A percentile compares a stretch with the other conserved stretches of the same genome.
Evolutionary conservation across 2,329 filamentous ascomycete species (phyloP).

Genomic region (Chalaropsis ovoidea): DNA sequence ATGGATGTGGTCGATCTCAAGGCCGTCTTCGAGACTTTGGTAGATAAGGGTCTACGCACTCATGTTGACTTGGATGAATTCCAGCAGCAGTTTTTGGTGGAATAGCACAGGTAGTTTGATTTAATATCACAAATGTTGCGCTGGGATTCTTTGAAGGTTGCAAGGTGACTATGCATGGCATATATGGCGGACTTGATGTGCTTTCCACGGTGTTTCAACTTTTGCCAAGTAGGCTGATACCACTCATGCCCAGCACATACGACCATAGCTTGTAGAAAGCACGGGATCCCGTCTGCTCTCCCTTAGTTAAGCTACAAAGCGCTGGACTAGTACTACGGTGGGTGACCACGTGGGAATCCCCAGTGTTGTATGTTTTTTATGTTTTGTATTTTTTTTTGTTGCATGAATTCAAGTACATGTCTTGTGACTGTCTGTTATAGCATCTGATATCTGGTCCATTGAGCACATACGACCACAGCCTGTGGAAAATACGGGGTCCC

Average conservation of each 20-base stretch:
- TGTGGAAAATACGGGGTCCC: too few relatives aligned
- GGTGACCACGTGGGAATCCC: background rate
- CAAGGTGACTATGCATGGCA: too few relatives aligned
- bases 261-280: too few relatives aligned
- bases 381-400: background rate
- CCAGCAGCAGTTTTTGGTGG: background rate
- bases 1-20: slow-evolving; percentile 42
- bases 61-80: slow-evolving; percentile 45
- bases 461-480: too few relatives aligned
- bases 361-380: background rate
- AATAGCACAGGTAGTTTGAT: background rate
- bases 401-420: background rate
- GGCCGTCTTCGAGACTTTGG: slow-evolving; percentile 41
- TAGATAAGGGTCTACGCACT: slow-evolving; percentile 41
- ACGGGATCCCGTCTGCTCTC: background rate
- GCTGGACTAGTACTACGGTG: background rate
- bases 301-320: background rate
- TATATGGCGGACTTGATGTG: too few relatives aligned
- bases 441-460: too few relatives aligned
- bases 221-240: too few relatives aligned
- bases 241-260: too few relatives aligned
- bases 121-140: background rate
- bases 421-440: too few relatives aligned
- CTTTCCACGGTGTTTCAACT: too few relatives aligned
- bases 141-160: too few relatives aligned